Base-by-base conservation (phyloP, 306 rosid species). In the Dalbergia cultrata region DNA sequence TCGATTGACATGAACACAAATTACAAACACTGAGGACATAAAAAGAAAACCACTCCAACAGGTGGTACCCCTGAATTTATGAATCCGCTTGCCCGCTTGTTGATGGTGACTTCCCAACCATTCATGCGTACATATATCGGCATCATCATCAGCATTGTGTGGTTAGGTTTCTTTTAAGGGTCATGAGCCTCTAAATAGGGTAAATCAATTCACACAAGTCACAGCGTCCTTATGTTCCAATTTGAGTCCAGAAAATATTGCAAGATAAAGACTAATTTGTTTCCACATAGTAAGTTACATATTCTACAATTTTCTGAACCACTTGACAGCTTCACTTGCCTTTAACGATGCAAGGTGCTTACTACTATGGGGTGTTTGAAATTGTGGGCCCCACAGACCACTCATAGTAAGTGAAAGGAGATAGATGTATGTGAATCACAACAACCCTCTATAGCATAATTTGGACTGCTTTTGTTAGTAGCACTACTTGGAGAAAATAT, bases 51-150 rank as follows among this genome's bases (percentile, higher is more conserved):
- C 59, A 70, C 72, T 57, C 41, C 52, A 8, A 49, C 5, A 59
- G 5, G 17, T 68, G 31, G 71, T 49, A 74, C 11, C 56, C 82
- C 78, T 80, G 22, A 83, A 78, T 58, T 78, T 74, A 59, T 54
- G 66, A 66, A 75, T 45, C 56, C 56, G 0, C 41, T 26, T 13
- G 7, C 34, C 63, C 7, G 16, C 52, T 21, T 77, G 19, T 57
- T 86, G 89, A 86, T 72, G 69, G 80, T 45, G 89, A 86, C 89
- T 71, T 73, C 71, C 70, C 83, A 86, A 83, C 87, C 74, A 86
- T 68, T 66, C 73, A 50, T 68, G 66, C 73, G 52, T 66, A 78
- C 74, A 72, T 34, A 77, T 19, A 44, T 44, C 5, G 50, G 12
- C 79, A 44, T 9, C 50, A 37, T 37, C 41, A 37, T 31, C 34